Percentiles rank a stretch among this genome's conserved stretches.
Conservation (phyloP, 176 grass and related monocot genomes). For the Carex scoparia region DNA sequence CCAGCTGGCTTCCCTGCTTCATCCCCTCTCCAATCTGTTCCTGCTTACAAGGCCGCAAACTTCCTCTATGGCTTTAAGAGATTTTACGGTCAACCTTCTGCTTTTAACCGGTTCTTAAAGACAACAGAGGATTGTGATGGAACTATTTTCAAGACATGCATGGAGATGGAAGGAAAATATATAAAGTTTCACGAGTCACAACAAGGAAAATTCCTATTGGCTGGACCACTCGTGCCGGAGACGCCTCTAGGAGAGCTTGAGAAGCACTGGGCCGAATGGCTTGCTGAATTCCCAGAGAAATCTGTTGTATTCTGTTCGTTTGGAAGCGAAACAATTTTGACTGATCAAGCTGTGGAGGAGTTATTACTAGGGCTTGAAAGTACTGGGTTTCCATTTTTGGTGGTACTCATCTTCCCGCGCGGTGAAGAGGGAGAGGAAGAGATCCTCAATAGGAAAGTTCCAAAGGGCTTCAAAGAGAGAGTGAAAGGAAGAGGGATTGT, state of each 20-base stretch:
- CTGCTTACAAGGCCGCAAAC: too few relatives aligned
- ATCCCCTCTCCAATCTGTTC: too few relatives aligned
- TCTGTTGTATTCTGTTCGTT: too few relatives aligned
- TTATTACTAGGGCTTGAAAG: conserved; percentile 40
- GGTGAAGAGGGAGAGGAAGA: not conserved
- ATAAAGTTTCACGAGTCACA: conserved; percentile 21
- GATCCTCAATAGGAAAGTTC: not conserved
- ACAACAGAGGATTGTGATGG: conserved; percentile 5
- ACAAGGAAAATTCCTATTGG: not conserved
- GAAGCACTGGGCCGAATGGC: too few relatives aligned
- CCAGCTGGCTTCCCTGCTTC: too few relatives aligned
- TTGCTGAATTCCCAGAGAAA: too few relatives aligned
- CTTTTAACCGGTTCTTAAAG: conserved; percentile 7
- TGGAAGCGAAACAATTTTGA: too few relatives aligned
- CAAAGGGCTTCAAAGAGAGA: conserved; percentile 23
- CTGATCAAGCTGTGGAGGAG: too few relatives aligned
- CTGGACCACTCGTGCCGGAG: too few relatives aligned
- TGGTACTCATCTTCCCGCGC: conserved; percentile 37
- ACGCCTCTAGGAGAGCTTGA: too few relatives aligned
- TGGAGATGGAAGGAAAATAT: conserved; percentile 38
- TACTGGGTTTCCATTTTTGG: conserved; percentile 29
- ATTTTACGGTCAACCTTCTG: conserved; percentile 12
- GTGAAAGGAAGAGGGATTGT: conserved; percentile 22
- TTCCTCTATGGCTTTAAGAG: conserved; percentile 27
- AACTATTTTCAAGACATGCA: conserved; percentile 32